These are phyloP conservation scores for Saccharata proteae DNA, from an alignment of 2,329 filamentous ascomycete species.

Conservation along the genomic window DNA sequence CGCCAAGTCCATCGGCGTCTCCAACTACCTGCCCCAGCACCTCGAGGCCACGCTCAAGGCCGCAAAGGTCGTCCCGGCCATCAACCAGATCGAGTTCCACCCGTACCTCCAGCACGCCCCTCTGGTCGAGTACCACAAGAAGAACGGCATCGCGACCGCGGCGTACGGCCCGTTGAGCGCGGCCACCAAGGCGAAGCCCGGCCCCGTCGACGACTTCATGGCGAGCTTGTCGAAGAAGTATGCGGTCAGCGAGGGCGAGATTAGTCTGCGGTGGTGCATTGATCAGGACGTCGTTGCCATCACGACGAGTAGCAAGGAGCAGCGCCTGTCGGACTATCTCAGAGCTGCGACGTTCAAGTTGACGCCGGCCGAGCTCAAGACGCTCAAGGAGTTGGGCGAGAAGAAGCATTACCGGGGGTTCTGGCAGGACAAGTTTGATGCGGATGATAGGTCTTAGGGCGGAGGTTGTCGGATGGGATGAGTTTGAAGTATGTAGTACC, in stretches of 20 bases:
- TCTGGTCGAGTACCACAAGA: slow-evolving; percentile 42
- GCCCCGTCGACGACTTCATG: slow-evolving; percentile 43
- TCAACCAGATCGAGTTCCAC: slow-evolving; percentile 60
- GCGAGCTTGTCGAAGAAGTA: slow-evolving; percentile 47
- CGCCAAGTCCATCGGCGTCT: slow-evolving; percentile 50
- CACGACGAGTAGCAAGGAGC: slow-evolving; percentile 44
- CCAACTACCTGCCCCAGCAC: slow-evolving; percentile 44
- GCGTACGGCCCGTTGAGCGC: slow-evolving; percentile 38
- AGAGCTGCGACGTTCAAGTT: slow-evolving; percentile 44
- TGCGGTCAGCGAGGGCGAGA: slow-evolving; percentile 44
- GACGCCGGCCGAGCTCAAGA: slow-evolving; percentile 44
- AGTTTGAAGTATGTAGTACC: too few relatives aligned
- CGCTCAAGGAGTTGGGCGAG: slow-evolving; percentile 37
- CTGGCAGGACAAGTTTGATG: slow-evolving; percentile 42
- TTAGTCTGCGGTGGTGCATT: slow-evolving; percentile 47
- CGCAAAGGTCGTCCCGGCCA: slow-evolving; percentile 45
- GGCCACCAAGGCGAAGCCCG: slow-evolving; percentile 41
- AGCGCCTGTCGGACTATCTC: slow-evolving; percentile 46
- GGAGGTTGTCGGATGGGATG: background rate
- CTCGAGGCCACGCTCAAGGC: slow-evolving; percentile 42
- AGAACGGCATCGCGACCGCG: slow-evolving; percentile 34
- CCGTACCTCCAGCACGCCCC: slow-evolving; percentile 52
- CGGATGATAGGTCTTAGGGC: slow-evolving; percentile 38
- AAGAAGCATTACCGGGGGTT: slow-evolving; percentile 51
- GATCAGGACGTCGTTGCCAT: slow-evolving; percentile 48